phyloP scores from a whole-genome alignment of 192 early-diverging fungal genomes.

The Funneliformis geosporum region DNA sequence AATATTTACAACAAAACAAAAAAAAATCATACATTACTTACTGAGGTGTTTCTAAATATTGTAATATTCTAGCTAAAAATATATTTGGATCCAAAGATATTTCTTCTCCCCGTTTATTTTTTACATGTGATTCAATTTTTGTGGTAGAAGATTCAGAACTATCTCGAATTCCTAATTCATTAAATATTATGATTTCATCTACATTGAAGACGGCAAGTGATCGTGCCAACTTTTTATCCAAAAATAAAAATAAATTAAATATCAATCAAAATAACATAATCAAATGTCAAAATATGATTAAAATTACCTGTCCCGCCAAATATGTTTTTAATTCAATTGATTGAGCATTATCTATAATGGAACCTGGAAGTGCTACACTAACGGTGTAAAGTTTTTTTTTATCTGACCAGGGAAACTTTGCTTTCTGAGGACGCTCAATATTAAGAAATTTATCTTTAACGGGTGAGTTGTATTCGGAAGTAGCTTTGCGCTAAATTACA shows the following conservation, averaged over 20 bases:
- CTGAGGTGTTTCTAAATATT: slow-evolving; percentile 71
- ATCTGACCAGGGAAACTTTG: background rate
- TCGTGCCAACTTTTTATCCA: slow-evolving; percentile 53
- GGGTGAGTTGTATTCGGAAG: too few species aligned
- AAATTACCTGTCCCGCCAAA: slow-evolving; percentile 66
- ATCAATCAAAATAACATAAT: background rate
- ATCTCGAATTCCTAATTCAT: slow-evolving; percentile 43
- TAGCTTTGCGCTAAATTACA: too few species aligned
- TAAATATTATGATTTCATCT: slow-evolving; percentile 71
- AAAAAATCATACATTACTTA: slow-evolving; percentile 37
- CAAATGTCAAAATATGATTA: background rate
- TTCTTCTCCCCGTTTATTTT: slow-evolving; percentile 42
- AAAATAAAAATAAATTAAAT: background rate
- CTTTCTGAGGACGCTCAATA: background rate
- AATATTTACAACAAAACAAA: background rate
- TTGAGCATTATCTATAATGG: slow-evolving; percentile 63
- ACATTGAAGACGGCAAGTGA: slow-evolving; percentile 58
- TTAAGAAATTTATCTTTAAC: too few species aligned
- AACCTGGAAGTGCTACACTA: slow-evolving; percentile 65
- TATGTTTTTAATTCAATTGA: slow-evolving; percentile 68
- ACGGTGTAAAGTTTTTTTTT: slow-evolving; percentile 51
- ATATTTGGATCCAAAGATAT: slow-evolving; percentile 52
- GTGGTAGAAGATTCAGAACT: background rate
- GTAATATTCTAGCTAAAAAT: slow-evolving; percentile 67
- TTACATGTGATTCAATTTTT: slow-evolving; percentile 38